Evolutionary conservation across 2,329 filamentous ascomycete species (phyloP), one percentile per base, ranked within the genome.

Genomic region (Penicillium oxalicum): DNA sequence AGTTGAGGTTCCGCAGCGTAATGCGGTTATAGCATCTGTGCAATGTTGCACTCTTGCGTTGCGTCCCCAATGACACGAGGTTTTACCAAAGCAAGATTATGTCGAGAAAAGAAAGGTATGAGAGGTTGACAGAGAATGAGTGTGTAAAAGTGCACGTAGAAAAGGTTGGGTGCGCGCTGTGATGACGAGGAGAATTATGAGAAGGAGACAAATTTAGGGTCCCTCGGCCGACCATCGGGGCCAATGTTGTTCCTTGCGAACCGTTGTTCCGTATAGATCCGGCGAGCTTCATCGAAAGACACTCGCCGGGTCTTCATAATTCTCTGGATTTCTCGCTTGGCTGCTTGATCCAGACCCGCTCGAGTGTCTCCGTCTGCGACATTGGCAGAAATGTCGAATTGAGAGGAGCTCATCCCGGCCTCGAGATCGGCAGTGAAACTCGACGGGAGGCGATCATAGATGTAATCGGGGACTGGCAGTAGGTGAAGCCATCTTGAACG

Each of bases 171-270:
- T 44, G 24, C 7, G 42, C 32, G 33, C 45, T 25, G 36, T 13
- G 34, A 5, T 43, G 5, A 24, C 24, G 39, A 35, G 29, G 28
- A 25, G n/a, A 24, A 40, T 78, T 65, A 87, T 51, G 84, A 88
- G 71, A 97, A 97, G 66, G 88, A 94, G 51, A 97, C 90, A 66
- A 95, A 95, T 75, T 96, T 96, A 53, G 91, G 90, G 74, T 97
- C 91, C 65, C 83, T 80, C 53, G 93, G 93, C 60, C 84, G 74
- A 4, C 93, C 93, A 70, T 98, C 93, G 4, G 87, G 79, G 1
- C 84, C 89, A 66, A 98, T 96, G 44, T 88, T 87, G 62, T 95
- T 88, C 66, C 84, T 89, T 66, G 82, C 83, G 72, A 98, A 95
- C 49, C 84, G 77, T 61, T 87, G 82, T 73, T 96, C 87, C 72